Evolutionary conservation across 768 basidiomycete genomes (phyloP).

Genomic region (Russula lepida): DNA sequence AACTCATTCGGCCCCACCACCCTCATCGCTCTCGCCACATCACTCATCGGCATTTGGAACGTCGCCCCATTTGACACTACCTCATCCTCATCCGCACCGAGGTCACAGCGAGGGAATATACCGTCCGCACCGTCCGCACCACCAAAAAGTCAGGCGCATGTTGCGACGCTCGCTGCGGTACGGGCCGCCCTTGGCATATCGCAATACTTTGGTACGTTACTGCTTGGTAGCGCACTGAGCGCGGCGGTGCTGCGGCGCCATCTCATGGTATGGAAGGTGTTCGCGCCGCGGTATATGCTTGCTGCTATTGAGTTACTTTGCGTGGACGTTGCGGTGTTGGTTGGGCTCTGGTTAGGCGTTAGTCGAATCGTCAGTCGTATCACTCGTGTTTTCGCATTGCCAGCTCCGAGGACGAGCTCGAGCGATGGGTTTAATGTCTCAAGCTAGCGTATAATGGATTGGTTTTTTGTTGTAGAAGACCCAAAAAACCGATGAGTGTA

Average conservation of each 20-base stretch:
- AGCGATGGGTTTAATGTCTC: too few species aligned
- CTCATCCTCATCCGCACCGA: too few species aligned
- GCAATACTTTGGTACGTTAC: slow-evolving; percentile 55
- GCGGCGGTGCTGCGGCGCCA: slow-evolving; percentile 75
- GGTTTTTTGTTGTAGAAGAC: too few species aligned
- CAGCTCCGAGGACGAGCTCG: too few species aligned
- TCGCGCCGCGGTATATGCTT: slow-evolving; percentile 89
- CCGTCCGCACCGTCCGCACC: background rate
- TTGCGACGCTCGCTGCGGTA: background rate
- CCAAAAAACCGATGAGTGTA: too few species aligned
- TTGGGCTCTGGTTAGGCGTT: slow-evolving; percentile 55
- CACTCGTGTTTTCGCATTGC: slow-evolving; percentile 23
- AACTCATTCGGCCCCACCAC: slow-evolving; percentile 69
- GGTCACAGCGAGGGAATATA: too few species aligned
- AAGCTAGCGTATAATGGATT: background rate
- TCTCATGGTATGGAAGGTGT: slow-evolving; percentile 99
- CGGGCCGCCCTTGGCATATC: slow-evolving; percentile 37
- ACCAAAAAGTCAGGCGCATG: slow-evolving; percentile 22
- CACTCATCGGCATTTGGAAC: slow-evolving; percentile 80
- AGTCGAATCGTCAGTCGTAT: slow-evolving; percentile 31
- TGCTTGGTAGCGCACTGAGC: slow-evolving; percentile 62
- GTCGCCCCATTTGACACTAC: too few species aligned
- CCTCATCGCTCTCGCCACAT: too few species aligned
- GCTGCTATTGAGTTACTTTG: slow-evolving; percentile 57
- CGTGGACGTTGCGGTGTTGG: slow-evolving; percentile 59